Conservation (phyloP, 495 filamentous ascomycete genomes). For the Aspergillus taichungensis region DNA sequence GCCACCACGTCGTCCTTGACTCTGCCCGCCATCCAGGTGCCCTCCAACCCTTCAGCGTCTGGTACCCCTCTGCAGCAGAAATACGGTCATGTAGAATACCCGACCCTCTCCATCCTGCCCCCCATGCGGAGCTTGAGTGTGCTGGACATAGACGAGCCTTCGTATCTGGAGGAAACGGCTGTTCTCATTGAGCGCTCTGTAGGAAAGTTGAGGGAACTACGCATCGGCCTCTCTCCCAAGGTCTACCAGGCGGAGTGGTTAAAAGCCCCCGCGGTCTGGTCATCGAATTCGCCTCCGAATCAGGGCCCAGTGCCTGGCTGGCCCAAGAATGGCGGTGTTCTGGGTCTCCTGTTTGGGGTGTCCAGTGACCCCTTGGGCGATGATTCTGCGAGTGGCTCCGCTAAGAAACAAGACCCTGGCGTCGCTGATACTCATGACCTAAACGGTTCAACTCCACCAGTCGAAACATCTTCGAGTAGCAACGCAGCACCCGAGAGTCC, state of each 20-base stretch:
- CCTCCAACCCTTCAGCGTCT: slow-evolving; percentile 3
- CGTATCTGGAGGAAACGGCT: slow-evolving; percentile 85
- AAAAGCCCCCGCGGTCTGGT: slow-evolving; percentile 36
- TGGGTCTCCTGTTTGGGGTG: slow-evolving; percentile 11
- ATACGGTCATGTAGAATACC: slow-evolving; percentile 61
- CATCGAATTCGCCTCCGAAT: slow-evolving; percentile 8
- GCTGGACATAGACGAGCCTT: slow-evolving; percentile 79
- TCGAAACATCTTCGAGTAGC: too few relatives aligned
- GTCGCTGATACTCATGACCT: too few relatives aligned
- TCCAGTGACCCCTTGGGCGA: neutral
- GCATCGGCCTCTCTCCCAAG: slow-evolving; percentile 66
- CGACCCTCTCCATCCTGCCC: slow-evolving; percentile 77
- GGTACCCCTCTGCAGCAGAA: slow-evolving; percentile 20
- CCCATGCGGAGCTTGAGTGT: slow-evolving; percentile 74
- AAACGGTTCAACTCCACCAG: too few relatives aligned
- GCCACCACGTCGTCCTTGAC: slow-evolving; percentile 15
- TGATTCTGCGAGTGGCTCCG: too few relatives aligned
- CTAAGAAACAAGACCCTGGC: too few relatives aligned
- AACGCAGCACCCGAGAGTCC: too few relatives aligned
- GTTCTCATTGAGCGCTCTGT: slow-evolving; percentile 69
- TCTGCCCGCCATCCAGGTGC: slow-evolving; percentile 12
- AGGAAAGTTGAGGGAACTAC: slow-evolving; percentile 59
- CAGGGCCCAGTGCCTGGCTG: slow-evolving; percentile 15
- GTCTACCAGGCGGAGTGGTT: slow-evolving; percentile 50
- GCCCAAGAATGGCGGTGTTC: slow-evolving; percentile 55